Evolutionary conservation across 2,329 filamentous ascomycete species (phyloP).

Genomic region (Blastomyces parvus): DNA sequence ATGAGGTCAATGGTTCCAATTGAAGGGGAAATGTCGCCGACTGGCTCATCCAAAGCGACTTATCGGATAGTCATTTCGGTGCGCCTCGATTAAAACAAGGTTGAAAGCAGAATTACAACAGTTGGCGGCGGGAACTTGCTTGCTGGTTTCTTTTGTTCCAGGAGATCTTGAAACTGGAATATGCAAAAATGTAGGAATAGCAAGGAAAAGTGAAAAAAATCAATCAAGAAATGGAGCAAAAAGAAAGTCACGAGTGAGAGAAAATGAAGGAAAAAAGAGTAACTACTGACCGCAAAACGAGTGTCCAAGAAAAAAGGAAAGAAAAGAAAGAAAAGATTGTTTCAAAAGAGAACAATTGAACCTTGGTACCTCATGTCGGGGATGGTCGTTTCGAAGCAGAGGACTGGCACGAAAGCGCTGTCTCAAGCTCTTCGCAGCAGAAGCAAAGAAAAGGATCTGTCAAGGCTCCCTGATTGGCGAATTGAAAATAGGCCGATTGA

Average conservation of each 20-base stretch:
- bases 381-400: not conserved
- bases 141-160: not conserved
- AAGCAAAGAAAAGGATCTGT: not conserved
- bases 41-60: not conserved
- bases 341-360: not conserved
- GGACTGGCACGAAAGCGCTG: not conserved
- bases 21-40: not conserved
- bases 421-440: not conserved
- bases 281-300: not conserved
- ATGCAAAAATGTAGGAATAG: not conserved
- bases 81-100: not conserved
- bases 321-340: not conserved
- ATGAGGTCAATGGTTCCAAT: not conserved
- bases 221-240: not conserved
- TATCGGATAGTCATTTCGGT: not conserved
- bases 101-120: not conserved
- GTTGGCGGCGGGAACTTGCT: not conserved
- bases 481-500: not conserved
- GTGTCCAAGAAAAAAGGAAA: not conserved
- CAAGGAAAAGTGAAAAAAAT: not conserved
- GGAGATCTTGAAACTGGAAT: not conserved
- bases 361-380: slow-evolving; percentile 3
- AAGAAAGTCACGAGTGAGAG: not conserved
- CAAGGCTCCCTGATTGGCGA: not conserved
- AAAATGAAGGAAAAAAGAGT: not conserved